Evolutionary conservation across 1,139 yeast genomes (phyloP).

Genomic region (Kodamaea alishanica): DNA sequence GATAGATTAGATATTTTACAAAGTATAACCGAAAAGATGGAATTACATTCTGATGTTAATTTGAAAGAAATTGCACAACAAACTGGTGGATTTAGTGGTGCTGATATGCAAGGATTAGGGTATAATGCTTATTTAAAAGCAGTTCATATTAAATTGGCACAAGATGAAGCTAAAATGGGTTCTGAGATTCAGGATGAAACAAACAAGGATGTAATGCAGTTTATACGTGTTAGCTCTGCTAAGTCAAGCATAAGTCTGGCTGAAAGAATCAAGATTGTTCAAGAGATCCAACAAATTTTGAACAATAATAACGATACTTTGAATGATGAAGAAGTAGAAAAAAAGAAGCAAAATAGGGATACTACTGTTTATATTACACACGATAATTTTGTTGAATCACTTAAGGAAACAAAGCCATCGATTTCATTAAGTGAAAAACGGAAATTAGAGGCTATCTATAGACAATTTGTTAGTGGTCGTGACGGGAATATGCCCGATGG

Average conservation of each 20-base stretch:
- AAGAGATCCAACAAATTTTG: constrained; percentile 45
- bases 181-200: constrained; percentile 11
- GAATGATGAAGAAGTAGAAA: constrained; percentile 9
- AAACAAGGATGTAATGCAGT: constrained; percentile 25
- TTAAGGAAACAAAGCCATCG: constrained; percentile 79
- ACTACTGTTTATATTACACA: constrained; percentile 41
- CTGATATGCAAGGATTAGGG: constrained; percentile 89
- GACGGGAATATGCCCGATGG: constrained; percentile 93
- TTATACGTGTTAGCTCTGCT: constrained; percentile 33
- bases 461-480: constrained; percentile 70
- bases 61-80: constrained; percentile 52
- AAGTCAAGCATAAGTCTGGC: constrained; percentile 36
- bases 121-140: constrained; percentile 91
- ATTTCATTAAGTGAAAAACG: constrained; percentile 69
- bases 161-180: constrained; percentile 29
- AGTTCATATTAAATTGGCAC: constrained; percentile 71
- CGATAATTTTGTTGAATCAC: constrained; percentile 59
- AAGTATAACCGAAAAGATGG: constrained; percentile 59
- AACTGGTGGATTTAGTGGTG: constrained; percentile 86
- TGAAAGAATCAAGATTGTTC: constrained; percentile 43
- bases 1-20: constrained; percentile 73
- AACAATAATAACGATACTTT: constrained; percentile 10
- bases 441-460: constrained; percentile 63
- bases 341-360: constrained; percentile 14
- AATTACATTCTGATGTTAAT: constrained; percentile 46